Percentiles rank a stretch among this genome's conserved stretches.
Conservation (phyloP, 2,329 filamentous ascomycete genomes). For the Colletotrichum orbiculare region DNA sequence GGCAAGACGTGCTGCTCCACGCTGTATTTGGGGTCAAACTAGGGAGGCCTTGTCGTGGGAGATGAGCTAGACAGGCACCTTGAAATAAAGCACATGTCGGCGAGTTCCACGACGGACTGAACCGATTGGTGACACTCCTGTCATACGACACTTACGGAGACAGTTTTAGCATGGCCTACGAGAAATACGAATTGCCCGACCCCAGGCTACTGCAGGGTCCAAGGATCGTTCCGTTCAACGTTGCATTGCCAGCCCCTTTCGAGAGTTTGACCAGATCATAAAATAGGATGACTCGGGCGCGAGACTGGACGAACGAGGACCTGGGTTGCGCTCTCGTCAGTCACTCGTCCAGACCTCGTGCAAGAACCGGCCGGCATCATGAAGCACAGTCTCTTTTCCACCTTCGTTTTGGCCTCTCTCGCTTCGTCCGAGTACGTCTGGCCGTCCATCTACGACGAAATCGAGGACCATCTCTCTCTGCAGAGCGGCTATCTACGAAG, state of each 20-base stretch:
- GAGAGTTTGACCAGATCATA: background rate
- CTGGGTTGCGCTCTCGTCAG: slow-evolving; percentile 1
- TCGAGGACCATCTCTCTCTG: slow-evolving; percentile 35
- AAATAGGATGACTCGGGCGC: background rate
- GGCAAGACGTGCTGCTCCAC: slow-evolving; percentile 16
- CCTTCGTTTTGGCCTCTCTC: slow-evolving; percentile 22
- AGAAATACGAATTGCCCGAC: slow-evolving; percentile 23
- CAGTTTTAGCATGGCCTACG: slow-evolving; percentile 9
- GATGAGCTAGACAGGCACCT: slow-evolving; percentile 22
- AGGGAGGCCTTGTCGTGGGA: slow-evolving; percentile 26
- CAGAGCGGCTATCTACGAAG: slow-evolving; percentile 32
- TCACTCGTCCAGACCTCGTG: background rate
- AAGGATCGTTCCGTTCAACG: slow-evolving; percentile 24
- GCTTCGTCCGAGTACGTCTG: slow-evolving; percentile 28
- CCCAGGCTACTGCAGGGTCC: slow-evolving; percentile 10
- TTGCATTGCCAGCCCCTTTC: slow-evolving; percentile 6
- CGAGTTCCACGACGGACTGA: slow-evolving; percentile 17
- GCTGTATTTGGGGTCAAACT: slow-evolving; percentile 7
- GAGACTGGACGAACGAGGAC: background rate
- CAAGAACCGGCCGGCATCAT: background rate
- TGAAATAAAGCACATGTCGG: slow-evolving; percentile 23
- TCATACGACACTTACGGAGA: slow-evolving; percentile 1
- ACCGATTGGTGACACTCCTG: slow-evolving; percentile 1
- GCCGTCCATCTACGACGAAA: slow-evolving; percentile 34
- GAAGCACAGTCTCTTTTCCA: slow-evolving; percentile 23